Evolutionary conservation across 305 asterid genomes (phyloP), one percentile per base, ranked within the genome.

Genomic region (Solanum chacoense): DNA sequence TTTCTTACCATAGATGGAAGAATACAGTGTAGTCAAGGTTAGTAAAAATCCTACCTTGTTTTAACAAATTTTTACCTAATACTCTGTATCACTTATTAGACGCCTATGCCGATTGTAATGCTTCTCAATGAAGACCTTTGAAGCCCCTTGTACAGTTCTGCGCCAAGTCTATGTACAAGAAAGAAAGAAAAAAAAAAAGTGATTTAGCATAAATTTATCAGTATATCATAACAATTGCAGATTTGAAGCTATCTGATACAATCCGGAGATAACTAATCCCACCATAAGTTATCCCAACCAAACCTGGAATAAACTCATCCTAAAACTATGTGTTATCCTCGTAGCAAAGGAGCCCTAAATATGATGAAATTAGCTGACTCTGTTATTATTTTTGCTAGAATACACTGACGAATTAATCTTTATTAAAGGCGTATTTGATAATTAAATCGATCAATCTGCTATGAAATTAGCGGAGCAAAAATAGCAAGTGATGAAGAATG

Each of bases 71-170:
- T 28, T 55, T 77, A 88, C 90, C 92, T 92, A 93, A 85, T 85
- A 72, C 20, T 14, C 22, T 12, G 91, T 34, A 88, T 95, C 98
- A 90, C 90, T 93, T 32, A 93, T 92, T 36, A 96, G 92, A 88
- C 97, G 96, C 76, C 91, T 95, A 90, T 96, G 99, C 10, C 95
- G 91, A 86, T 95, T 95, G 91, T 94, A 94, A 77, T 95, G 97
- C 90, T 94, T 96, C 94, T 94, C 99, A 95, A 95, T 92, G 94
- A 95, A 93, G 26, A 73, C 79, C 40, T 73, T 73, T 35, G 79
- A 73, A 83, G 99, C 97, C 67, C 97, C 96, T 91, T 94, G 97
- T 35, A 96, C 89, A 5, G 97, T 94, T 89, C 93, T 93, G 13
- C 94, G 94, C 99, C 99, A 96, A 10, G 99, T 95, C 99, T 96